These are phyloP conservation scores for Eudorina sp. DNA, from an alignment of 139 green algal species.

Conservation along the genomic window DNA sequence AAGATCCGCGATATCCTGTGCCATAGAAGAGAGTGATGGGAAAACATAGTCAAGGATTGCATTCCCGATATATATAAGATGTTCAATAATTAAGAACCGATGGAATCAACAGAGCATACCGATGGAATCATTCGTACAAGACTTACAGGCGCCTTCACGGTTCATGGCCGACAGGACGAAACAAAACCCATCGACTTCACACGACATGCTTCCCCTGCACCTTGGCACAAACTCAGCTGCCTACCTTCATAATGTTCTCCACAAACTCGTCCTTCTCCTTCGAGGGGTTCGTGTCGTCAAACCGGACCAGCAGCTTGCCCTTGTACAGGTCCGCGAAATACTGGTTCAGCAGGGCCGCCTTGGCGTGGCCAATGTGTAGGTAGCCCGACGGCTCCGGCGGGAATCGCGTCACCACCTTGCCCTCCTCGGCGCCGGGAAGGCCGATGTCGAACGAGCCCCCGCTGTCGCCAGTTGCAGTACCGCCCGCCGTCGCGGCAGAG, in stretches of 20 bases:
- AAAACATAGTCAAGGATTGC: no score
- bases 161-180: no score
- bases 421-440: slow-evolving; percentile 81
- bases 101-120: no score
- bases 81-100: no score
- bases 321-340: slow-evolving; percentile 95
- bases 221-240: no score
- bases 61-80: no score
- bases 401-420: slow-evolving; percentile 98
- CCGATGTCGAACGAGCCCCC: slow-evolving; percentile 90
- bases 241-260: slow-evolving; percentile 91
- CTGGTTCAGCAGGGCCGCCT: slow-evolving; percentile 94
- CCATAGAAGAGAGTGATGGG: background rate
- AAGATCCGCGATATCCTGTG: slow-evolving; percentile 84
- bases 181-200: no score
- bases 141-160: no score
- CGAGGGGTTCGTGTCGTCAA: slow-evolving; percentile 99
- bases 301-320: slow-evolving; percentile 90
- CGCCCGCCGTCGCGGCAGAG: no score
- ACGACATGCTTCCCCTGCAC: no score
- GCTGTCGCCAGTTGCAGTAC: background rate
- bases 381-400: slow-evolving; percentile 96
- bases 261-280: slow-evolving; percentile 99
- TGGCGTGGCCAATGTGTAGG: slow-evolving; percentile 97
- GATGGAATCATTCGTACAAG: no score